These are phyloP conservation scores for Xylariaceae sp. DNA, from an alignment of 2,329 filamentous ascomycete genomes.

Conservation along the genomic window DNA sequence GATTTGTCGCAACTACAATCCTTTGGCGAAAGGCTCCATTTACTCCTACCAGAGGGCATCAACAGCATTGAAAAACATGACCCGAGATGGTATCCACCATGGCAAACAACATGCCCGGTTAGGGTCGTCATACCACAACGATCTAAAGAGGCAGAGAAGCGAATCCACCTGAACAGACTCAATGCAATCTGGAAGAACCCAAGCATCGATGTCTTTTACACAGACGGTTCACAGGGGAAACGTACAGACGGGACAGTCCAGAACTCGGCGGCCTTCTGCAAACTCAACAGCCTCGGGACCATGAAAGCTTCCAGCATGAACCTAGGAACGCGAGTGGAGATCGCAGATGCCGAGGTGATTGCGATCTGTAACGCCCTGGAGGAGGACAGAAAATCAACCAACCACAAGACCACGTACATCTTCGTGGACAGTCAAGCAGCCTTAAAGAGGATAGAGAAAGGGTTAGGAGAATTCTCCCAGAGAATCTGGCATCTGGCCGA, in stretches of 20 bases:
- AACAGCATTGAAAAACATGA: no score
- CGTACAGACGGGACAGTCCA: background rate
- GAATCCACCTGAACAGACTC: no score
- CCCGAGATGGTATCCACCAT: no score
- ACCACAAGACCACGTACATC: background rate
- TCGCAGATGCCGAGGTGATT: background rate
- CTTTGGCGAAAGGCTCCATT: no score
- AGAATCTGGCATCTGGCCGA: constrained; percentile 1
- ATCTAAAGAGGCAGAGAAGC: no score
- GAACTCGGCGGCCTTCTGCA: background rate
- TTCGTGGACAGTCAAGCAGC: constrained; percentile 1
- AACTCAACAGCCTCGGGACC: background rate
- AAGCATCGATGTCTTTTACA: no score
- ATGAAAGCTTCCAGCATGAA: background rate
- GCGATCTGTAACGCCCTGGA: background rate
- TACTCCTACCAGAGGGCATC: no score
- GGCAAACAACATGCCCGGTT: no score
- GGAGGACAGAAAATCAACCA: background rate
- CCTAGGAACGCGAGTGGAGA: background rate
- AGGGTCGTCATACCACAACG: no score
- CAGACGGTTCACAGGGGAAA: no score
- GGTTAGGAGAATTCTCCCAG: background rate
- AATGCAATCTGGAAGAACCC: no score
- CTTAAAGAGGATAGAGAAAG: background rate
- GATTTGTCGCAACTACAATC: no score